A percentile compares a stretch with the other conserved stretches of the same genome.
Evolutionary conservation across 2,329 filamentous ascomycete genomes (phyloP).

Genomic region (Arthrobotrys pseudoclavata): DNA sequence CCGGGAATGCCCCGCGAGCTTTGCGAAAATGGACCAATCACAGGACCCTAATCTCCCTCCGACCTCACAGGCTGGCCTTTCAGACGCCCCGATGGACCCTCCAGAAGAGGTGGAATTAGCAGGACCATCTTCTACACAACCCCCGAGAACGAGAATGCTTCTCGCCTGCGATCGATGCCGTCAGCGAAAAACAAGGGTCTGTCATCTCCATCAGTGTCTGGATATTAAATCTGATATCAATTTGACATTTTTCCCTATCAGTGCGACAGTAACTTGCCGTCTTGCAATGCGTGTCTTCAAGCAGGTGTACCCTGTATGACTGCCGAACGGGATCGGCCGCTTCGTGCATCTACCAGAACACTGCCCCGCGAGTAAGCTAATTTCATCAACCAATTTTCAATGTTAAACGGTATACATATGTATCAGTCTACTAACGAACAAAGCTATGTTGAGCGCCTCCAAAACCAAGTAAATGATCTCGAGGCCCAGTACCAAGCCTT

Average conservation of each 20-base stretch:
- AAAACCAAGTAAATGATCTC: constrained; percentile 30
- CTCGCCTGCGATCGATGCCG: constrained; percentile 55
- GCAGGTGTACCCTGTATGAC: constrained; percentile 57
- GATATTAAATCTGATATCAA: not conserved
- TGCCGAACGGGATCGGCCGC: constrained; percentile 44
- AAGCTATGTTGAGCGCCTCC: constrained; percentile 48
- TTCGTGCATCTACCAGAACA: constrained; percentile 38
- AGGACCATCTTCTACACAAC: not conserved
- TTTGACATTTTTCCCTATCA: not conserved
- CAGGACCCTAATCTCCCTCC: constrained; percentile 15
- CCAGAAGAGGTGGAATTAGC: not conserved
- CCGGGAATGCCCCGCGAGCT: not conserved
- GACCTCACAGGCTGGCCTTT: not conserved
- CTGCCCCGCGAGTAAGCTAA: constrained; percentile 41
- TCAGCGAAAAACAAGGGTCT: constrained; percentile 49
- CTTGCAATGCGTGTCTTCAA: constrained; percentile 47
- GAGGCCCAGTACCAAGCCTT: constrained; percentile 41
- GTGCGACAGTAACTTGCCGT: constrained; percentile 56
- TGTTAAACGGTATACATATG: not conserved
- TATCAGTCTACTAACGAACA: not conserved
- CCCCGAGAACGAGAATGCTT: constrained; percentile 49
- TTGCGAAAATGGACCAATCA: constrained; percentile 37
- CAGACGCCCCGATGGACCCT: not conserved
- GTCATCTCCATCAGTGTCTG: not conserved
- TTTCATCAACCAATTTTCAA: not conserved